phyloP scores from a whole-genome alignment of 2,329 filamentous ascomycete species.

The Emmonsia crescens region DNA sequence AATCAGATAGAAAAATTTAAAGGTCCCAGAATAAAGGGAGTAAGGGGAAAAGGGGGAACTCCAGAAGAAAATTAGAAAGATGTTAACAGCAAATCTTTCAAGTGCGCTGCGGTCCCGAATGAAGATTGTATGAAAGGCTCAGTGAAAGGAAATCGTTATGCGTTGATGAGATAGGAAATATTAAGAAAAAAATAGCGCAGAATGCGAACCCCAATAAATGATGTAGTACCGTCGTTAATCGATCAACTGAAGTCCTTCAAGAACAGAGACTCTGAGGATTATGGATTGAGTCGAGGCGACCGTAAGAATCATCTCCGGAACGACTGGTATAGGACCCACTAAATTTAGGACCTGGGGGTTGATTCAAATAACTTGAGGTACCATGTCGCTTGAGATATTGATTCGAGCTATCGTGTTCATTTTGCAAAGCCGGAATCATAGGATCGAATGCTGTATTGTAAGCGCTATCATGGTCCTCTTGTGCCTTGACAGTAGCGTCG shows the following conservation, averaged over 20 bases:
- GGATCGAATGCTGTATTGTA: conserved; percentile 24
- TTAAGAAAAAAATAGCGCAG: not conserved
- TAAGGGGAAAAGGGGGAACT: conserved; percentile 17
- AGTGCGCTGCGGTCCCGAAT: conserved; percentile 5
- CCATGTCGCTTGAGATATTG: conserved; percentile 19
- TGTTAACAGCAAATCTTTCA: conserved; percentile 2
- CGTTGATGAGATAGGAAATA: not conserved
- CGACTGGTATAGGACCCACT: conserved; percentile 23
- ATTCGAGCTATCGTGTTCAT: conserved; percentile 18
- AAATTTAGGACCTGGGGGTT: conserved; percentile 20
- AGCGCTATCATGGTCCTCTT: conserved; percentile 16
- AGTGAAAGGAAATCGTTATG: conserved; percentile 3
- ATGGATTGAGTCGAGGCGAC: conserved; percentile 25
- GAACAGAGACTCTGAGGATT: conserved; percentile 27
- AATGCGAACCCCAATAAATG: not conserved
- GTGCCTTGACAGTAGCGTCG: conserved; percentile 16
- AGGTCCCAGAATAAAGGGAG: conserved; percentile 16
- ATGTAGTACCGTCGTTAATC: not conserved
- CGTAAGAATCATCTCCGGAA: conserved; percentile 18
- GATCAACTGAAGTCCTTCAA: conserved; percentile 11
- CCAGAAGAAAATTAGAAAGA: conserved; percentile 9
- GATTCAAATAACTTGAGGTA: conserved; percentile 15
- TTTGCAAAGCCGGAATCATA: conserved; percentile 22
- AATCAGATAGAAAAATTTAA: conserved; percentile 12
- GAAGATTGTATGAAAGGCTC: not conserved